Conservation (phyloP, 1,139 yeast genomes). For the Suhomyces panamericanus region DNA sequence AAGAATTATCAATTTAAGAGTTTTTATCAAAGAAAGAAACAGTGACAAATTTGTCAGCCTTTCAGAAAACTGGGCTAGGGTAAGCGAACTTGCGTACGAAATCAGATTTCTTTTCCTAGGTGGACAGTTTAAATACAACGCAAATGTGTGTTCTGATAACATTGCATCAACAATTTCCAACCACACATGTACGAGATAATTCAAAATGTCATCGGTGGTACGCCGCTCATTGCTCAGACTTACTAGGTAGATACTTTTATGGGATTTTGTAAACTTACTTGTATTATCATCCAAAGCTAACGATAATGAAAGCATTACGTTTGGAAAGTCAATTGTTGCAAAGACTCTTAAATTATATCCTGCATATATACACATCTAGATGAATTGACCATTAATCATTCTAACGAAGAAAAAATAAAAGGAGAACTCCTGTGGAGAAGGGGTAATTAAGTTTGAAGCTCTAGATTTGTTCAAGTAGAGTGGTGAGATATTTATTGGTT, state of each 20-base stretch:
- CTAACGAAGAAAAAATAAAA: no score
- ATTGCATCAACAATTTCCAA: no score
- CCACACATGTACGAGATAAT: background rate
- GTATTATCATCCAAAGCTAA: no score
- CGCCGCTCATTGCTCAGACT: background rate
- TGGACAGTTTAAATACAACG: background rate
- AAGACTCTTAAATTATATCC: no score
- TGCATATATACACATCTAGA: no score
- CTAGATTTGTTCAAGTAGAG: no score
- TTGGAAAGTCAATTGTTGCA: no score
- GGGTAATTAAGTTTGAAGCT: no score
- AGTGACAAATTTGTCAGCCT: background rate
- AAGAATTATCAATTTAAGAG: slow-evolving; percentile 20
- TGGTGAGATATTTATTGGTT: no score
- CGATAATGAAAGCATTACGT: no score
- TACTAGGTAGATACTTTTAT: background rate
- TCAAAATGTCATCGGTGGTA: background rate
- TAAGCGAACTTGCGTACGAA: background rate
- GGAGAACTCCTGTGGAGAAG: no score
- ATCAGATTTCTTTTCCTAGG: background rate
- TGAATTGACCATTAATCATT: no score
- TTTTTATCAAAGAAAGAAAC: slow-evolving; percentile 17
- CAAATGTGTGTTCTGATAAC: background rate
- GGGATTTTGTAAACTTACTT: background rate
- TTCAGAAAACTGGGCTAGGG: background rate